Evolutionary conservation across 345 rosid genomes (phyloP).

Genomic region (Dipteronia dyeriana): DNA sequence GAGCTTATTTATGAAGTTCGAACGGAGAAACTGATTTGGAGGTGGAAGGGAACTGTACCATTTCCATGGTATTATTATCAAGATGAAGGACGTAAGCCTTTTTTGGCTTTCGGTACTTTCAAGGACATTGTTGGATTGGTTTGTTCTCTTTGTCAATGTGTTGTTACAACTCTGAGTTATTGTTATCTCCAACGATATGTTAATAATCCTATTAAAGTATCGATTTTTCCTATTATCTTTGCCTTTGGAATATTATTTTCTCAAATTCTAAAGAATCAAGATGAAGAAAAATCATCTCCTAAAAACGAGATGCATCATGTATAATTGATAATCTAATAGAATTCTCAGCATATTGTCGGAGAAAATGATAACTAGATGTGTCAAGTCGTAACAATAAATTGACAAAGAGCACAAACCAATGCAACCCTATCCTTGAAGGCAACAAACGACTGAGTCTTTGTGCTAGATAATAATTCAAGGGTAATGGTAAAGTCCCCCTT

Average conservation of each 20-base stretch:
- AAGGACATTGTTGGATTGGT: slow-evolving; percentile 8
- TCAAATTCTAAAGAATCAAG: not conserved
- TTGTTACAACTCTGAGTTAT: not conserved
- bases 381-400: too few species aligned
- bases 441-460: too few species aligned
- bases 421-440: too few species aligned
- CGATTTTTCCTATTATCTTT: slow-evolving; percentile 6
- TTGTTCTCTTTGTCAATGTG: not conserved
- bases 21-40: not conserved
- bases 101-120: not conserved
- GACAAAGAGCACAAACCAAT: too few species aligned
- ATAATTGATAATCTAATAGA: too few species aligned
- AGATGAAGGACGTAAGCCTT: not conserved
- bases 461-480: too few species aligned
- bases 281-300: too few species aligned
- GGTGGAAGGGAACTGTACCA: not conserved
- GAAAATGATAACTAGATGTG: too few species aligned
- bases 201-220: not conserved
- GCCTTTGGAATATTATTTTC: slow-evolving; percentile 9
- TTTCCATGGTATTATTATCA: slow-evolving; percentile 2
- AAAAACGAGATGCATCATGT: too few species aligned
- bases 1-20: slow-evolving; percentile 4
- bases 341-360: too few species aligned
- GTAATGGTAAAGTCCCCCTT: too few species aligned
- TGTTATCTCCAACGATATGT: not conserved